Evolutionary conservation across 108 stramenopile species (phyloP).

Genomic region (Conticribra weissflogii): DNA sequence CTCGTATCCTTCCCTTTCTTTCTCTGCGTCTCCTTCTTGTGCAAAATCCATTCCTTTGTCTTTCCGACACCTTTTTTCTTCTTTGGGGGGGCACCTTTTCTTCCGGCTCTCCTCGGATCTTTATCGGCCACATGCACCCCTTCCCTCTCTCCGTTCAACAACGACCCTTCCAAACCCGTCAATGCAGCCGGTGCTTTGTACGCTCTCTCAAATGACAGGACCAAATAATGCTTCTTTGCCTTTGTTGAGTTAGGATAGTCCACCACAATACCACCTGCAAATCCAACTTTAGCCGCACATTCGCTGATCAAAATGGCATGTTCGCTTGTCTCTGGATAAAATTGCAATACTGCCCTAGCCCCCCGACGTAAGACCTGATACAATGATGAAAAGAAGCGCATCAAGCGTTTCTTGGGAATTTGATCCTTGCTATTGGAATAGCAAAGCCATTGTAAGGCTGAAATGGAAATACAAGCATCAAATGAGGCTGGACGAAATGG

Average conservation of each 20-base stretch:
- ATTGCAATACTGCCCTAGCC: slow-evolving; percentile 97
- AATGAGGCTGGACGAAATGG: slow-evolving; percentile 98
- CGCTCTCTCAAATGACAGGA: slow-evolving; percentile 91
- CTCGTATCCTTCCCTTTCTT: slow-evolving; percentile 94
- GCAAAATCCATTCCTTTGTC: slow-evolving; percentile 97
- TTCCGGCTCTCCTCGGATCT: slow-evolving; percentile 35
- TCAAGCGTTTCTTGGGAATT: slow-evolving; percentile 87
- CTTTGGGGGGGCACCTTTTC: slow-evolving; percentile 41
- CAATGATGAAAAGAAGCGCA: slow-evolving; percentile 94
- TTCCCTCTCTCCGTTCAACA: slow-evolving; percentile 13
- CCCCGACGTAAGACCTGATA: slow-evolving; percentile 93
- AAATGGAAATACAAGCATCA: slow-evolving; percentile 98
- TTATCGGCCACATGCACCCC: slow-evolving; percentile 46
- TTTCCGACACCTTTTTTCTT: slow-evolving; percentile 80
- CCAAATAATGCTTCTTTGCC: slow-evolving; percentile 99
- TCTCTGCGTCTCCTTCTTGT: slow-evolving; percentile 96
- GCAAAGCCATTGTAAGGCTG: slow-evolving; percentile 99
- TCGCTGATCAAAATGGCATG: slow-evolving; percentile 96
- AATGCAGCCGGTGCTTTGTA: slow-evolving; percentile 68
- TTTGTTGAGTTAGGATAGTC: slow-evolving; percentile 99
- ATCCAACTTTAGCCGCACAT: slow-evolving; percentile 91
- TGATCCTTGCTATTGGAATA: slow-evolving; percentile 92
- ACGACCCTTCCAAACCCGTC: slow-evolving; percentile 37
- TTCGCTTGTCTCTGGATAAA: slow-evolving; percentile 97
- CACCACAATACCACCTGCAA: slow-evolving; percentile 98